A percentile compares a stretch with the other conserved stretches of the same genome.
phyloP scores from a whole-genome alignment of 164 flowering plant genomes.

The Liquidambar formosana region DNA sequence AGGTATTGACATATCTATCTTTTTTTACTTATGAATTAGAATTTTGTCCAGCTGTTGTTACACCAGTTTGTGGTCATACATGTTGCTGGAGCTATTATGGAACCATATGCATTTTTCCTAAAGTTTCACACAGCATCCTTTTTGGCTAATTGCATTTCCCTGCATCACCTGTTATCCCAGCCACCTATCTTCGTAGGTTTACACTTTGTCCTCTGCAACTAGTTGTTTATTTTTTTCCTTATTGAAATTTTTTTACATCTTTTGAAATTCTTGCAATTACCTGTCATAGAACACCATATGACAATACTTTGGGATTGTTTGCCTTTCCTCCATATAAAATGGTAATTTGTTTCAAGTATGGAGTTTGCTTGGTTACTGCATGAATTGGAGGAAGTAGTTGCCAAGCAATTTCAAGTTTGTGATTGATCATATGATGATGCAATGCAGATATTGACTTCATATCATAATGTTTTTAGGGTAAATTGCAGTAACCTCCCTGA shows the following conservation, averaged over 20 bases:
- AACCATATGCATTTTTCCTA: not conserved
- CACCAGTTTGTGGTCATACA: not conserved
- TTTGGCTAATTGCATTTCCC: not conserved
- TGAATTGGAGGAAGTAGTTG: not conserved
- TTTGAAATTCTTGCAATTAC: not conserved
- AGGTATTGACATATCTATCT: constrained; percentile 44
- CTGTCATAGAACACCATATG: not conserved
- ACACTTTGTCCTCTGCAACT: not conserved
- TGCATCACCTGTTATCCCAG: not conserved
- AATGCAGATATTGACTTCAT: no score
- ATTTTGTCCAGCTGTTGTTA: not conserved
- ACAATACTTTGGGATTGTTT: no score
- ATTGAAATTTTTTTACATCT: not conserved
- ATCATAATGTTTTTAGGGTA: no score
- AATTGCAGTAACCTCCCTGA: no score
- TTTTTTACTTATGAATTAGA: not conserved
- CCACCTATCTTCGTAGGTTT: not conserved
- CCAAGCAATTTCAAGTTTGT: not conserved
- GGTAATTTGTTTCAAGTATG: no score
- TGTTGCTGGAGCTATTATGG: not conserved
- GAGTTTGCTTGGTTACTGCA: not conserved
- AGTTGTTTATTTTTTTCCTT: not conserved
- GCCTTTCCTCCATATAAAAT: no score
- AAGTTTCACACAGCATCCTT: not conserved
- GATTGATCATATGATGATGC: not conserved